Evolutionary conservation across 2,329 filamentous ascomycete genomes (phyloP), one percentile per base, ranked within the genome.

Genomic region (Fusarium hainanense): DNA sequence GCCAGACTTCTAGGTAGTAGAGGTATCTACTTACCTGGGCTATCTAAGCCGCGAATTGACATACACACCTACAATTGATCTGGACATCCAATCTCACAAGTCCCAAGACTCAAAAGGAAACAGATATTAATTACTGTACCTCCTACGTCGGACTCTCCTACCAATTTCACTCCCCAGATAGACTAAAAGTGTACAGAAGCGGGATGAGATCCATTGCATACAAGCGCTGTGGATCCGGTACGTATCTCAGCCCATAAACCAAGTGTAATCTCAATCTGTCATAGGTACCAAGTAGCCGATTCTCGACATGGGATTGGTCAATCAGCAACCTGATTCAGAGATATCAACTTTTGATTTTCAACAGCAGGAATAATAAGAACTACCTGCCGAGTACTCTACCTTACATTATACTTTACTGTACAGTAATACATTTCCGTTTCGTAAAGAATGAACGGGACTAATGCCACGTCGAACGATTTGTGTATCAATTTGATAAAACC

Each of bases 231-330:
- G 57, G 52, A 25, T 57, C 27, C 49, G 57, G 68, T 70, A 74
- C 66, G 66, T 62, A 64, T 50, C 57, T 49, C 21, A 42, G 27
- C 28, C 41, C 18, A 44, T 48, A 54, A 70, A 70, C 42, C 54
- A 68, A 34, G 34, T 71, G 72, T 74, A 73, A 74, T 73, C 69
- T 46, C 28, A 65, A 71, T 73, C 63, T 74, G 72, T 74, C 72
- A 74, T 73, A n/a, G 34, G 34, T 34, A 34, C 16, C 32, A 18
- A 34, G 32, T n/a, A 68, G 34, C 43, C 48, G 51, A 56, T 42
- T 60, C 47, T 51, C 48, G 44, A 27, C 20, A 55, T 28, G 28
- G 44, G 58, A 74, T 74, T 74, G 72, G 72, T 63, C 62, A 20
- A 57, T 52, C 16, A 43, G 40, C 54, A 44, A 48, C 51, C 52